Base-by-base conservation (phyloP, 2,329 filamentous ascomycete genomes). In the Pseudocercospora fuligena region DNA sequence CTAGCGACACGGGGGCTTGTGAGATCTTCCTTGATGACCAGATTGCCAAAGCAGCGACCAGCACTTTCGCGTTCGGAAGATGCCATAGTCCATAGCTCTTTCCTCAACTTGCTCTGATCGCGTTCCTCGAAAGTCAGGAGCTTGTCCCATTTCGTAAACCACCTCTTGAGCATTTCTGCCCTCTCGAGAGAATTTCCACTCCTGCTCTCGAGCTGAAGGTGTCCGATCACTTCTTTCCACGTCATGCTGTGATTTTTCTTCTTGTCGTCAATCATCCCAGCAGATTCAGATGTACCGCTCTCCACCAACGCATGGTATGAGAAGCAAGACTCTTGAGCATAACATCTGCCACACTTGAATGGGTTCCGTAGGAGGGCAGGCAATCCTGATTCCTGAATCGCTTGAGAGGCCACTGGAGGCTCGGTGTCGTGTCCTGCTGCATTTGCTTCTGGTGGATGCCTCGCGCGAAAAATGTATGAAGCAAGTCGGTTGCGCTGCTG, bases 61-160 rank as follows among this genome's bases (percentile, higher is more conserved):
- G 94, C 85, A 74, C 91, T 92, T 78, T 99, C 93, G 56, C 95
- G 90, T 77, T 98, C 93, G 0, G 83, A 84, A 77, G 95, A 97
- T 23, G 94, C 82, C 92, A 99, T 96, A 0, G 94, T 97, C 95
- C 95, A 99, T 2, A 99, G 83, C 77, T 99, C 95, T 70, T 93
- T 86, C 68, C 93, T 89, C 69, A 93, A 90, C 74, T 92, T 96
- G 76, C 95, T 90, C 75, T 91, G 89, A 74, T 97, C 93, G 73
- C 90, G 92, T 78, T 99, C 95, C 81, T 99, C 95, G 77, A 95
- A 95, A 0, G 94, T 98, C 43, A 99, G 83, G 14, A 99, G 84
- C 60, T 90, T 87, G 78, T 99, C 95, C 95, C 95, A 99, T 76
- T 95, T 97, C 69, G 91, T 85, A 79, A 99, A 97, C 78, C 98